Base-by-base conservation (phyloP, 805 yeast genomes). In the Lipomyces sp. region DNA sequence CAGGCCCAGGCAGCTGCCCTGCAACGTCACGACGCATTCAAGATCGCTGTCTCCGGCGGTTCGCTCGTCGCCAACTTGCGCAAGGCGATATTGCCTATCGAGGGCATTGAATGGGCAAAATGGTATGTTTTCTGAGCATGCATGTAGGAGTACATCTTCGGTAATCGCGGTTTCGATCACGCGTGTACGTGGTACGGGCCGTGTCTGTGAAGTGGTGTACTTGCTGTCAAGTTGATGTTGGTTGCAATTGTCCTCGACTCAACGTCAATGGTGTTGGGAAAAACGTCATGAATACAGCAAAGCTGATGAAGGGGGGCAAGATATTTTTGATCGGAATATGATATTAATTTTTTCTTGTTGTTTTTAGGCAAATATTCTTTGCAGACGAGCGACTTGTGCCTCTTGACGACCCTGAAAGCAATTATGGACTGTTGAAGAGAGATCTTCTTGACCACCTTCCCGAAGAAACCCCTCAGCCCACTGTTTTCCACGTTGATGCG, bases 381-480 rank as follows among this genome's bases (percentile, higher is more conserved):
- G 97, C 97, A 4, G 98, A 94, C 79, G 98, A 94, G 80, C 86
- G 98, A 77, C 82, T 94, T 70, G 98, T 94, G 53, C 95, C 97
- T 54, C 90, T 92, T 71, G 89, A 85, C 60, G 86, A 90, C 34
- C 85, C 85, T 7, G 94, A 92, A 74, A 89, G 96, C 63, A 94
- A 94, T 77, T 94, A 88, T 74, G 98, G 98, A n/a, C 86, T 85
- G 67, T 92, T 95, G 60, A 91, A 92, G 76, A 80, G 94, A 60
- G 87, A 89, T 69, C 84, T 95, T 54, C 88, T 94, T 69, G 97
- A 92, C 79, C 79, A 79, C 63, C 83, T 92, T 39, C 83, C 86
- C 29, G 80, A 80, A 57, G 84, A 79, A 51, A 76, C 79, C 59
- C 80, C 77, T 33, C 74, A 77, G 74, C 98, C 98, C 15, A 85